Evolutionary conservation across 768 basidiomycete species (phyloP).

Genomic region (Hydnum rufescens): DNA sequence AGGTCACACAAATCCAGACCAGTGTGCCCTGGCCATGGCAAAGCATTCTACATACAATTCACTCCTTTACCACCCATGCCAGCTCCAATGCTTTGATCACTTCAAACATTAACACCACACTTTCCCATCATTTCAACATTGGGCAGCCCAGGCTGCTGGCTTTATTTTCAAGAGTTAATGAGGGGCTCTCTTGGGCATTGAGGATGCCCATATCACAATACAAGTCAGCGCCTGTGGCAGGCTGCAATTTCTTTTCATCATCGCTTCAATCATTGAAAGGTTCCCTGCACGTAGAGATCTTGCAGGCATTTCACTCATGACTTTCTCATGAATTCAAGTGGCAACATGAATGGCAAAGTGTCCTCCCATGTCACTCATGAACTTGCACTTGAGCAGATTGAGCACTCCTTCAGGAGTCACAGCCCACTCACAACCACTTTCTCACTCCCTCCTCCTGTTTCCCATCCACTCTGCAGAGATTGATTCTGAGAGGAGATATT

Average conservation of each 20-base stretch:
- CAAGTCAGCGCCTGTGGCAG: slow-evolving; percentile 20
- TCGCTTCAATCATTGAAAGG: slow-evolving; percentile 22
- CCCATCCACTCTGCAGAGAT: not conserved
- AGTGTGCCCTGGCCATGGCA: slow-evolving; percentile 16
- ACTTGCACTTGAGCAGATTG: not conserved
- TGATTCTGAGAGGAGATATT: not conserved
- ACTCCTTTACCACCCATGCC: slow-evolving; percentile 13
- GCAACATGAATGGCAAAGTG: not conserved
- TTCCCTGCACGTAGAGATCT: slow-evolving; percentile 11
- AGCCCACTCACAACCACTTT: not conserved
- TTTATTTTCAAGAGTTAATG: slow-evolving; percentile 14
- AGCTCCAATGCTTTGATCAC: slow-evolving; percentile 13
- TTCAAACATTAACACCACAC: slow-evolving; percentile 11
- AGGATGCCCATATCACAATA: slow-evolving; percentile 19
- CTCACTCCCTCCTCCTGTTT: not conserved
- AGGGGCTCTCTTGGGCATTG: slow-evolving; percentile 17
- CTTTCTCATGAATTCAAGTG: slow-evolving; percentile 12
- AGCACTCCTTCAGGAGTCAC: not conserved
- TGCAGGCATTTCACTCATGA: slow-evolving; percentile 15
- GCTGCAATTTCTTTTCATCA: slow-evolving; percentile 22
- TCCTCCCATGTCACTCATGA: not conserved
- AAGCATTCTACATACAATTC: slow-evolving; percentile 19
- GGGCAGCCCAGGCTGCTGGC: slow-evolving; percentile 14
- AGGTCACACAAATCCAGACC: slow-evolving; percentile 4
- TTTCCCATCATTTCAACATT: slow-evolving; percentile 13